These are phyloP conservation scores for Hanseniaspora pseudoguilliermondii DNA, from an alignment of 805 yeast genomes.

Conservation along the genomic window DNA sequence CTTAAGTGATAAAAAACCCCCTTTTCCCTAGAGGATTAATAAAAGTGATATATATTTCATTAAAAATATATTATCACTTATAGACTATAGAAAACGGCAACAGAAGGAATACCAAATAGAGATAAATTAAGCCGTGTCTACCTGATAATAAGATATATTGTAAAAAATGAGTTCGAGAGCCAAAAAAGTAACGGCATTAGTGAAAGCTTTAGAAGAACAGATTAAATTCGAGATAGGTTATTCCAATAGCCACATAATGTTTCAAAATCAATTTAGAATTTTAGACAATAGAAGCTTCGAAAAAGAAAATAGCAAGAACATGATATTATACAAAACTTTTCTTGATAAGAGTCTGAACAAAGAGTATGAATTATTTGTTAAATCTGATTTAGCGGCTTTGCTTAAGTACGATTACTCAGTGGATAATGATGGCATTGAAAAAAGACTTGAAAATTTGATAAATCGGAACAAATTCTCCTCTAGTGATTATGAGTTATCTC, in stretches of 20 bases:
- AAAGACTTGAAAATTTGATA: neutral
- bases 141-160: neutral
- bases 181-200: neutral
- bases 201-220: constrained; percentile 1
- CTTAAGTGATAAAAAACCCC: no score
- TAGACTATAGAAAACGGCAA: no score
- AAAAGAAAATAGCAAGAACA: neutral
- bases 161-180: neutral
- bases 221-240: constrained; percentile 2
- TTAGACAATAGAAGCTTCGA: neutral
- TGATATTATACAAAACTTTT: constrained; percentile 1
- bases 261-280: constrained; percentile 1
- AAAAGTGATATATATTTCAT: no score
- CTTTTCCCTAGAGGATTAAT: no score
- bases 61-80: no score
- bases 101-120: neutral
- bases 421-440: neutral
- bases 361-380: constrained; percentile 5
- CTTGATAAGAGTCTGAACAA: neutral
- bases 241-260: neutral
- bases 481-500: neutral
- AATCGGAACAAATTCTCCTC: neutral
- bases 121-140: neutral
- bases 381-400: neutral
- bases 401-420: neutral